These are phyloP conservation scores for Boletus tomentosulus DNA, from an alignment of 768 basidiomycete genomes.

Conservation along the genomic window DNA sequence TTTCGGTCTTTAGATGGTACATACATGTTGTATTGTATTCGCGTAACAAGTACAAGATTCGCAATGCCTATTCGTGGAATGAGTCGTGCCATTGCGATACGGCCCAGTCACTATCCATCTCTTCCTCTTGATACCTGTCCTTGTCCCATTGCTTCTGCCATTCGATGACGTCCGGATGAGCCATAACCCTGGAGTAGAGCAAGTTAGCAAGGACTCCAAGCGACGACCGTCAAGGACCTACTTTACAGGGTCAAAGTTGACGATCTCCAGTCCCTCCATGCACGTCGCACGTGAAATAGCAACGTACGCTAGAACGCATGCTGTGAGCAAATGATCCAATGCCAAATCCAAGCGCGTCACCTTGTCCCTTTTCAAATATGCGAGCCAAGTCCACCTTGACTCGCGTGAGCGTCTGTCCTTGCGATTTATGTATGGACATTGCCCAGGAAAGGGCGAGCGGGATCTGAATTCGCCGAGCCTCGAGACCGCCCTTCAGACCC, in stretches of 20 bases:
- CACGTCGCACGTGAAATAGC: slow-evolving; percentile 39
- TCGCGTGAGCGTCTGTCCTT: slow-evolving; percentile 92
- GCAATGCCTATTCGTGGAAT: slow-evolving; percentile 11
- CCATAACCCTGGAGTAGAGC: slow-evolving; percentile 29
- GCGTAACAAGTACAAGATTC: neutral
- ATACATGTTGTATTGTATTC: slow-evolving; percentile 5
- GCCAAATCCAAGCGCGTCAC: slow-evolving; percentile 14
- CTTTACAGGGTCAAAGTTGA: slow-evolving; percentile 34
- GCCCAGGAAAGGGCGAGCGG: slow-evolving; percentile 92
- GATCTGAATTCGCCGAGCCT: slow-evolving; percentile 47
- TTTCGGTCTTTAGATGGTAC: neutral
- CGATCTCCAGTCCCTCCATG: slow-evolving; percentile 38
- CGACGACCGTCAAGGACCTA: slow-evolving; percentile 8
- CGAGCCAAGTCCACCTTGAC: slow-evolving; percentile 90
- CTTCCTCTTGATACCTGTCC: slow-evolving; percentile 27
- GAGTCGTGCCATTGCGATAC: slow-evolving; percentile 31
- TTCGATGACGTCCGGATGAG: slow-evolving; percentile 32
- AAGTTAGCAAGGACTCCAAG: neutral
- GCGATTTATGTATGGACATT: slow-evolving; percentile 97
- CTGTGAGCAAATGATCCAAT: neutral
- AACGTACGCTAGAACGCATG: slow-evolving; percentile 28
- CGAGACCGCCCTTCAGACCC: slow-evolving; percentile 30
- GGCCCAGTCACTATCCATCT: slow-evolving; percentile 32
- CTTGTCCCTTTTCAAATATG: slow-evolving; percentile 84
- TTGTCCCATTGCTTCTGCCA: slow-evolving; percentile 30